These are phyloP conservation scores for Mallotus japonicus DNA, from an alignment of 441 rosid genomes.

Conservation along the genomic window DNA sequence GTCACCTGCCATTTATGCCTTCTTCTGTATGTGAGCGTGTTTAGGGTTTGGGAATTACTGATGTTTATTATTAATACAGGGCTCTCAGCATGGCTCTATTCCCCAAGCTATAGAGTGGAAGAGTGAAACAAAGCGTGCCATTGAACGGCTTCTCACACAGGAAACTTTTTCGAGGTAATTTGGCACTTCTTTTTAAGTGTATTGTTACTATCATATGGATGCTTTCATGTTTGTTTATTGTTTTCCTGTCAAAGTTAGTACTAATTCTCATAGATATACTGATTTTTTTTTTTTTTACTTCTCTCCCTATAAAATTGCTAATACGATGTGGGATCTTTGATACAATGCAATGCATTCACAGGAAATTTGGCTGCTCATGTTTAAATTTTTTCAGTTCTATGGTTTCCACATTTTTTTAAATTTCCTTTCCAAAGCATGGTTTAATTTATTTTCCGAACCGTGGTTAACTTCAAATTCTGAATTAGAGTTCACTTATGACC, in stretches of 20 bases:
- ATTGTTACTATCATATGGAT: neutral
- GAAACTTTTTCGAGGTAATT: conserved; percentile 82
- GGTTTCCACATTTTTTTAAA: neutral
- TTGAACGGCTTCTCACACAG: conserved; percentile 73
- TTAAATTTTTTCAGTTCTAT: neutral
- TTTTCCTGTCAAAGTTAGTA: conserved; percentile 4
- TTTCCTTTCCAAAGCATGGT: conserved; percentile 9
- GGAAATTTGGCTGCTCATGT: neutral
- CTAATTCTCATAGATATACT: neutral
- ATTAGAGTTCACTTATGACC: conserved; percentile 35
- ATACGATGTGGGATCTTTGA: neutral
- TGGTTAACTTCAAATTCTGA: conserved; percentile 21
- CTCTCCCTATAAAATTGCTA: neutral
- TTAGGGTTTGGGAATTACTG: neutral
- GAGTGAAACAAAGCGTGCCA: conserved; percentile 55
- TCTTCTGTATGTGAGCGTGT: neutral
- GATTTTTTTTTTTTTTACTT: neutral
- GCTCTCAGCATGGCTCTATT: neutral
- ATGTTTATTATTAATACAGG: neutral
- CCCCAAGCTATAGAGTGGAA: conserved; percentile 34
- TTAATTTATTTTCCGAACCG: neutral
- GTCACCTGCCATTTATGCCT: conserved; percentile 4
- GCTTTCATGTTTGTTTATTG: conserved; percentile 11
- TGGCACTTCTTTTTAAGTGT: conserved; percentile 7
- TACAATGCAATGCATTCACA: neutral